Evolutionary conservation across 1,284 basidiomycete genomes (phyloP), one percentile per base, ranked within the genome.

Genomic region (Trichosporon coremiiforme): DNA sequence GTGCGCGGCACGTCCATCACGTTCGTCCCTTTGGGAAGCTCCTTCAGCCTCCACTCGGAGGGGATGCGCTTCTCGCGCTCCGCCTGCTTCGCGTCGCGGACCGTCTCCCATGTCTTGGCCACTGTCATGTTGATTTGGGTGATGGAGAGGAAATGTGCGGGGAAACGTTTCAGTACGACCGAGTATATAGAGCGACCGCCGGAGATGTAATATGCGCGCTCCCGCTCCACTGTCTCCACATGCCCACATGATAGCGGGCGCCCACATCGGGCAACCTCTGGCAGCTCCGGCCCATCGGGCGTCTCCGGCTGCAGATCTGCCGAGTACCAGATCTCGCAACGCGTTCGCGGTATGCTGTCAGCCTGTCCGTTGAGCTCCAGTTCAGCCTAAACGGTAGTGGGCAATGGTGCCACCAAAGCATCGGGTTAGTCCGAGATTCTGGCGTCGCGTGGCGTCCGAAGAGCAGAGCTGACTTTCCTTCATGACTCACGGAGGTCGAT

Each of bases 1-100:
- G 85, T 82, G 66, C 84, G 84, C 0, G 90, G 90, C 55, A 90
- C 82, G 64, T 84, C 79, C 33, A 86, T 85, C 20, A 92, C 88
- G 77, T 90, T 70, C 15, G 35, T 41, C 25, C 69, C 47, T 41
- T 65, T 60, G 12, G 69, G 69, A 4, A 66, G 29, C 31, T 57
- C 29, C 41, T 41, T 65, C 13, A 71, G 83, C 35, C 86, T 74
- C 89, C 89, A 90, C 70, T 87, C 87, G 62, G 85, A 83, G 1
- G 89, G 89, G 47, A 90, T 88, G 4, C 85, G 80, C 3, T 84
- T 85, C 29, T 83, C 77, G 74, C 88, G 89, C 45, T 83, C 81
- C 12, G 77, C 70, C 72, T 85, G 85, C 78, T 89, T 88, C 53
- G 85, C 85, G 29, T 84, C 83, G 53, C 83, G 86, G 12, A 87